Evolutionary conservation across 345 rosid genomes (phyloP).

Genomic region (Cardamine occulta): DNA sequence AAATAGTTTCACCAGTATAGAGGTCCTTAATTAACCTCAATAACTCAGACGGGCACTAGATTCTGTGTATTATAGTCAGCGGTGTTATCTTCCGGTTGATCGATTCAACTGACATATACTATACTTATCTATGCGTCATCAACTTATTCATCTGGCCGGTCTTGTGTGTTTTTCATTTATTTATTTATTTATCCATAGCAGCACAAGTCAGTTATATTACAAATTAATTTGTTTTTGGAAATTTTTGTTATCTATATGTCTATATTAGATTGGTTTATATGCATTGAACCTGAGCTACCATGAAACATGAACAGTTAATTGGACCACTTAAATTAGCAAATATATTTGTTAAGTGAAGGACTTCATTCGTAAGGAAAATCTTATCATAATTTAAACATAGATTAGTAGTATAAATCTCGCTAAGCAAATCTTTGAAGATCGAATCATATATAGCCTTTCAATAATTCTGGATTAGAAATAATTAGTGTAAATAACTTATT

Average conservation of each 20-base stretch:
- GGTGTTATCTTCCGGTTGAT: not conserved
- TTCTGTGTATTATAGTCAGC: not conserved
- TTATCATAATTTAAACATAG: conserved; percentile 16
- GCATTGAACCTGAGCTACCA: conserved; percentile 1
- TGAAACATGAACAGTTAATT: not conserved
- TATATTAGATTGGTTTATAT: not conserved
- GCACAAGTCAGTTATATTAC: too few relatives aligned
- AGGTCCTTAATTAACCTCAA: not conserved
- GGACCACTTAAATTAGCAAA: conserved; percentile 18
- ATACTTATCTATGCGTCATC: too few relatives aligned
- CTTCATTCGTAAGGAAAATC: conserved; percentile 9
- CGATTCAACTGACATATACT: too few relatives aligned
- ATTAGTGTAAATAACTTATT: conserved; percentile 17
- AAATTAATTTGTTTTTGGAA: too few relatives aligned
- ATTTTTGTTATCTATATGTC: too few relatives aligned
- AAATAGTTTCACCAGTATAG: not conserved
- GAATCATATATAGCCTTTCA: conserved; percentile 29
- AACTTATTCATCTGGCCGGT: not conserved
- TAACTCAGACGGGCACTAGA: not conserved
- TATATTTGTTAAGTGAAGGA: conserved; percentile 23
- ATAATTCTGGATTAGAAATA: not conserved
- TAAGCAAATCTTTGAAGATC: conserved; percentile 38
- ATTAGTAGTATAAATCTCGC: not conserved
- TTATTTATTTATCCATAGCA: too few relatives aligned
- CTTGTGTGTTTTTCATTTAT: too few relatives aligned